phyloP scores from a whole-genome alignment of 164 flowering plant genomes.

The Umbellularia californica region DNA sequence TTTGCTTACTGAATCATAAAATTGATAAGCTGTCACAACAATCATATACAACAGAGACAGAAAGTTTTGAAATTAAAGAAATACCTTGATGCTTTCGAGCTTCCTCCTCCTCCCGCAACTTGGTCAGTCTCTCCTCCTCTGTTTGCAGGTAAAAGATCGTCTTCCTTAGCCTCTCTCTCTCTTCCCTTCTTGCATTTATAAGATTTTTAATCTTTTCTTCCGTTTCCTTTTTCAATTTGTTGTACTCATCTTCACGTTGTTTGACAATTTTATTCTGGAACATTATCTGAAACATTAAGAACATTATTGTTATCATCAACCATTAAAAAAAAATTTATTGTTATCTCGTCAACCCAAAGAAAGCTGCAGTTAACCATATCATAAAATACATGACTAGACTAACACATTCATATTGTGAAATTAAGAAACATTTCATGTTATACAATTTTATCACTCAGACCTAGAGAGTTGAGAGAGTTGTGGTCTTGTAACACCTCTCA shows the following conservation, averaged over 20 bases:
- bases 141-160: conserved; percentile 41
- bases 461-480: no score
- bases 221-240: conserved; percentile 48
- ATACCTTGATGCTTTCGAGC: conserved; percentile 80
- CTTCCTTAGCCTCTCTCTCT: conserved; percentile 66
- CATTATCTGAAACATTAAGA: conserved; percentile 31
- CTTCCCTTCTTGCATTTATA: conserved; percentile 37
- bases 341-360: background rate
- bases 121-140: conserved; percentile 70
- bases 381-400: no score
- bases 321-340: no score
- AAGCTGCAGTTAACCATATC: background rate
- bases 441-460: no score
- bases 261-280: conserved; percentile 56
- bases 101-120: conserved; percentile 72
- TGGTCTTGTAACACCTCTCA: no score
- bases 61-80: background rate
- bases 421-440: no score
- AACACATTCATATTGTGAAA: no score
- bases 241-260: conserved; percentile 54
- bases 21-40: no score
- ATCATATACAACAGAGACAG: no score
- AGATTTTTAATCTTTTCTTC: conserved; percentile 52
- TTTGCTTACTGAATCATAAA: no score
- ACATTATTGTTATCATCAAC: background rate